Base-by-base conservation (phyloP, 306 rosid genomes). In the Mucuna pruriens region DNA sequence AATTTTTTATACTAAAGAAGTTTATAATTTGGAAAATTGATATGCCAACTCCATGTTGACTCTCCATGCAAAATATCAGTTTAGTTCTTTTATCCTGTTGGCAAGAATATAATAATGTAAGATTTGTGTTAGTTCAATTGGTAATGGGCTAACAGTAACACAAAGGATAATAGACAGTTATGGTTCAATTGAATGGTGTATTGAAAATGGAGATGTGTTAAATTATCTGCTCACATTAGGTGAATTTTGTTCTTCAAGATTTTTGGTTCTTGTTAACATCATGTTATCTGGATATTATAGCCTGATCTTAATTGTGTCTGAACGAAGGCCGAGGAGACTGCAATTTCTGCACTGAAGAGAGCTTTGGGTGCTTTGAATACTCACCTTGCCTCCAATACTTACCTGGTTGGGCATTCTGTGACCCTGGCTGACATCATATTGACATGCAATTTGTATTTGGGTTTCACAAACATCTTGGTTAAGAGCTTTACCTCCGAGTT, bases 391-490 rank as follows among this genome's bases (percentile, higher is more conserved):
- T 84, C 87, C 26, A 89, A 86, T 79, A 94, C 96, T 2, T 94
- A 77, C 85, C 86, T 94, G 45, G 98, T 94, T 82, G 97, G 98
- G 34, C 89, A 92, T 71, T 87, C 82, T 0, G 89, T 94, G 60
- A 92, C 97, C 38, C 93, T 94, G n/a, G 98, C 96, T 40, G 98
- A 94, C 88, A 92, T 94, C 34, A 20, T 89, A 49, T 0, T 77
- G 72, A 87, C 84, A 6, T 77, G 87, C 87, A 89, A 88, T 76
- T 87, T 94, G 84, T 78, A 34, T 38, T 3, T 40, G 0, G 98
- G 96, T 29, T 89, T 88, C 64, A 6, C 88, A 15, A 58, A 3
- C 0, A 13, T 89, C 62, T n/a, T 92, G 71, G 78, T 92, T 4
- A 90, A 89, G 87, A 90, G 88, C 85, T 86, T 89, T 89, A 88